A percentile compares a stretch with the other conserved stretches of the same genome.
These are phyloP conservation scores for Gloeophyllum trabeum DNA, from an alignment of 768 basidiomycete genomes.

Conservation along the genomic window DNA sequence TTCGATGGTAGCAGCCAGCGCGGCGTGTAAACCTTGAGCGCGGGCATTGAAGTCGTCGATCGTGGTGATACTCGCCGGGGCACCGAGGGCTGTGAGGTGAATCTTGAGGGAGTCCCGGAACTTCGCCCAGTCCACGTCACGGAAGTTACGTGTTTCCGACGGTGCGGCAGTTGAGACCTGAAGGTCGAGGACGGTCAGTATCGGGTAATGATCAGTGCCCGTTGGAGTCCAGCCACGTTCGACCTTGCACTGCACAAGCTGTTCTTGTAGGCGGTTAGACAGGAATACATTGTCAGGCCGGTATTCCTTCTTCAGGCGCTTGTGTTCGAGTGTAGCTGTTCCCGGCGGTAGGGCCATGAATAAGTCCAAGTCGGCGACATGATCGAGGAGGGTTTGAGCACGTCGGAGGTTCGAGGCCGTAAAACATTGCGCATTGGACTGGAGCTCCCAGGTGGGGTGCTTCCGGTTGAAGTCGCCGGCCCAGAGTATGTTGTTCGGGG, in stretches of 20 bases:
- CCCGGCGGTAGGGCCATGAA: slow-evolving; percentile 21
- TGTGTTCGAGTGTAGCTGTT: slow-evolving; percentile 22
- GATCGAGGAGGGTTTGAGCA: slow-evolving; percentile 16
- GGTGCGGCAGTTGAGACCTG: background rate
- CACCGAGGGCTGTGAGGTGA: background rate
- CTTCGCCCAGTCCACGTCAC: slow-evolving; percentile 17
- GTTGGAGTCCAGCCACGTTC: slow-evolving; percentile 7
- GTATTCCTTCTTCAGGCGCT: slow-evolving; percentile 20
- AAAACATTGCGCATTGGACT: slow-evolving; percentile 22
- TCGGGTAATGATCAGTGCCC: slow-evolving; percentile 29
- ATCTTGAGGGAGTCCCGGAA: slow-evolving; percentile 14
- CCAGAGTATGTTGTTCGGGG: slow-evolving; percentile 15
- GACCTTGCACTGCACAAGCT: slow-evolving; percentile 15
- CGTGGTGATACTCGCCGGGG: background rate
- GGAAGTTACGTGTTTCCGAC: slow-evolving; percentile 14
- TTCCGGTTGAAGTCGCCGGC: slow-evolving; percentile 29
- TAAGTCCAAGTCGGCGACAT: slow-evolving; percentile 17
- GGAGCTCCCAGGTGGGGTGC: slow-evolving; percentile 27
- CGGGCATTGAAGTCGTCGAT: background rate
- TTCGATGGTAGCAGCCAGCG: background rate
- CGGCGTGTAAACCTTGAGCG: background rate
- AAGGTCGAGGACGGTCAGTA: slow-evolving; percentile 19
- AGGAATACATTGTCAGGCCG: slow-evolving; percentile 33
- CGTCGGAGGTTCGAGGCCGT: slow-evolving; percentile 12
- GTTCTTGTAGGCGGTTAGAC: slow-evolving; percentile 8